phyloP scores from a whole-genome alignment of 2,329 filamentous ascomycete genomes.

The Alternaria panax region DNA sequence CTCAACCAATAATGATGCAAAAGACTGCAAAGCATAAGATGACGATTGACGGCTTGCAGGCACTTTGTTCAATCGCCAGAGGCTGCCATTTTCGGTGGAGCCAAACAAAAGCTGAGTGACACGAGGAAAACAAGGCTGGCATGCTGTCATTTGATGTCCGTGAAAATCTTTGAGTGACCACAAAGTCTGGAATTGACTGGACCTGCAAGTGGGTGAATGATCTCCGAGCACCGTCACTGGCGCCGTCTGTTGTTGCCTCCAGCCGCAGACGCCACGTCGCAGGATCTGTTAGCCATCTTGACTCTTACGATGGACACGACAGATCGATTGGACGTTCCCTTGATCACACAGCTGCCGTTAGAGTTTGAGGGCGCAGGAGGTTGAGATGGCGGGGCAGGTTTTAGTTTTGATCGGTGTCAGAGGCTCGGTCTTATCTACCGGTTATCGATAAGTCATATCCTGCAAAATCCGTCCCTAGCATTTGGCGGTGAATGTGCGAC shows the following conservation, averaged over 20 bases:
- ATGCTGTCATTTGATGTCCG: constrained; percentile 27
- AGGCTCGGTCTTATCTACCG: constrained; percentile 1
- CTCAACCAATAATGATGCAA: constrained; percentile 21
- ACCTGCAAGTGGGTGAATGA: constrained; percentile 18
- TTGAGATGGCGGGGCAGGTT: constrained; percentile 13
- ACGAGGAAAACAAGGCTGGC: constrained; percentile 33
- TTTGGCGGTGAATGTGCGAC: constrained; percentile 28
- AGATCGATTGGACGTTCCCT: constrained; percentile 12
- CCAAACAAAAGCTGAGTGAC: constrained; percentile 19
- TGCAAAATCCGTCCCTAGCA: background rate
- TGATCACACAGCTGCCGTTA: constrained; percentile 15
- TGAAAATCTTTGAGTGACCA: constrained; percentile 8
- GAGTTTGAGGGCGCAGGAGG: constrained; percentile 15
- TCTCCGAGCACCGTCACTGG: constrained; percentile 7
- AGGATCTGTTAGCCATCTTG: constrained; percentile 18
- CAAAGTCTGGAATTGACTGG: constrained; percentile 33
- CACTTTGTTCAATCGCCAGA: constrained; percentile 3
- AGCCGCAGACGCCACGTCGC: constrained; percentile 22
- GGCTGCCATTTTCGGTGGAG: background rate
- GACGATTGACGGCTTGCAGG: constrained; percentile 11
- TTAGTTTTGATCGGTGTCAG: constrained; percentile 6
- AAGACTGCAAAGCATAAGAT: constrained; percentile 3
- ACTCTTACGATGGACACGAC: constrained; percentile 1
- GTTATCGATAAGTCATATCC: constrained; percentile 19
- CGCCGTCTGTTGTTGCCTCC: constrained; percentile 11